phyloP scores from a whole-genome alignment of 2,329 filamentous ascomycete genomes.

The Paraphoma sp. region DNA sequence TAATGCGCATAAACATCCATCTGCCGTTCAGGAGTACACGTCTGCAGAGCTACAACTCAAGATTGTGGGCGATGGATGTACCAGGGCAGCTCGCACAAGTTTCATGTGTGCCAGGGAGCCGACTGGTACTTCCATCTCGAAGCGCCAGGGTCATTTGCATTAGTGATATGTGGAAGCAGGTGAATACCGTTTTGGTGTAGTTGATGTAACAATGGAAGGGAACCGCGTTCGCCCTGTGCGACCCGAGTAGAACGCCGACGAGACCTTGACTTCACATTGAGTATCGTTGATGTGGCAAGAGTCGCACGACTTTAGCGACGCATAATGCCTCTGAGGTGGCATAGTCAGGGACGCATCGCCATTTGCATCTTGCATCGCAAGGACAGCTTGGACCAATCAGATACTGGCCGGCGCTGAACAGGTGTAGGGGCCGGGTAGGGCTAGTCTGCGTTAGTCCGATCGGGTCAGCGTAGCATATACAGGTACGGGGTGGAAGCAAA shows the following conservation, averaged over 20 bases:
- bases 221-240: constrained; percentile 34
- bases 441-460: not conserved
- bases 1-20: too few species aligned
- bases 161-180: constrained; percentile 28
- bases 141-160: constrained; percentile 1
- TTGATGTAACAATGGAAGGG: constrained; percentile 42
- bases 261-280: constrained; percentile 18
- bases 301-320: not conserved
- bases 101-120: constrained; percentile 8
- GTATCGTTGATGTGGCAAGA: constrained; percentile 11
- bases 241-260: constrained; percentile 27
- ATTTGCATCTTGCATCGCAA: constrained; percentile 3
- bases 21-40: too few species aligned
- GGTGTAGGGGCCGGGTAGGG: not conserved
- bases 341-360: not conserved
- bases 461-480: constrained; percentile 3
- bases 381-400: not conserved
- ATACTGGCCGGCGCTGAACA: too few species aligned
- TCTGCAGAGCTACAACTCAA: too few species aligned
- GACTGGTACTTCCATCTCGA: not conserved
- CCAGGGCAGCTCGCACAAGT: not conserved
- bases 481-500: constrained; percentile 35
- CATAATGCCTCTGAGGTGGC: not conserved
- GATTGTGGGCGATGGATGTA: not conserved
- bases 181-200: constrained; percentile 36